Evolutionary conservation across 139 green algal genomes (phyloP), one percentile per base, ranked within the genome.

Genomic region (Auxenochlorella pyrenoidosa): DNA sequence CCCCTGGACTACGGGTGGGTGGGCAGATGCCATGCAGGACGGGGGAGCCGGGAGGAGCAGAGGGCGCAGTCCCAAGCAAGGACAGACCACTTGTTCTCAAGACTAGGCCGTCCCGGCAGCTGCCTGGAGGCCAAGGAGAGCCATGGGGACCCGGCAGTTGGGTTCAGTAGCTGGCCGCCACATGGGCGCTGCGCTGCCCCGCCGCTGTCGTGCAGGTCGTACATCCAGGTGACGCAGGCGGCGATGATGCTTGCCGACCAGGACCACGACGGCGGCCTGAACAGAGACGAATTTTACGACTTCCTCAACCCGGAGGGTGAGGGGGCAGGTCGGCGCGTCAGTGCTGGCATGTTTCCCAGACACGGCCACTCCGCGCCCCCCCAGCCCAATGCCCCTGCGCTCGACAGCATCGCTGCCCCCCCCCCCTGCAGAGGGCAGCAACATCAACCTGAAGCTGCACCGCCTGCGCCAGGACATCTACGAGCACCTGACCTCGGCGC

Each of bases 301-400:
- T 87, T 83, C 51, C 40, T 82, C 5, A 87, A 87, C 38, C 83
- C 83, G 16, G 83, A 87, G 51, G 83, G 80, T 76, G 40, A n/a
- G 80, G 22, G 40, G 0, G 0, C 13, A 5, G 4, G 66, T 19
- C 12, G 66, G 10, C 3, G 70, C 16, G 13, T 28, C 16, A n/a
- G 10, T 30, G 70, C 36, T 8, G 70, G 70, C 47, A n/a, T n/a
- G 47, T 54, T 10, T 10, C 47, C 6, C 47, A 54, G 47, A 18
- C 47, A 5, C 32, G 70, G 34, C 32, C 30, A 44, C 34, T 5
- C 38, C 30, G 70, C 30, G 16, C 4, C 30, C 70, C 28, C 34
- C 34, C 30, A 5, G 32, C 21, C 21, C 40, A 22, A 60, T 34
- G 40, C 47, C 19, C 26, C 21, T 32, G 3, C 13, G 16, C 30